Evolutionary conservation across 2,329 filamentous ascomycete species (phyloP), one percentile per base, ranked within the genome.

Genomic region (Elsinoe fawcettii): DNA sequence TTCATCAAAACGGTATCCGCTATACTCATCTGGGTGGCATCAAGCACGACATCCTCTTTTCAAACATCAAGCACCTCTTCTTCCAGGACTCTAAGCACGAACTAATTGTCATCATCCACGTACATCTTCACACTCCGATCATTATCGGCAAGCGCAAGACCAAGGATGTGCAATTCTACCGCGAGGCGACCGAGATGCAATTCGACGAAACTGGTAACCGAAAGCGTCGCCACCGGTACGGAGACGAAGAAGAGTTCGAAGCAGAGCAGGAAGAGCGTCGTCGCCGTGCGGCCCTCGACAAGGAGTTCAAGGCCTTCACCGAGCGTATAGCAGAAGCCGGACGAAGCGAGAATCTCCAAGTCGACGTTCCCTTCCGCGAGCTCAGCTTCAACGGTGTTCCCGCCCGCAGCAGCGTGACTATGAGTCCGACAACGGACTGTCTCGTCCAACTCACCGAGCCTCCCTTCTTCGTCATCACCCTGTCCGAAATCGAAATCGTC

Each of bases 141-240:
- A 90, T 99, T 72, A 88, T 99, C 61, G 93, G 93, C 60, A 97
- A 96, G 80, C 95, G 95, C 77, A 99, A 99, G 82, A 95, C 93
- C 9, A 96, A 93, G 76, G 95, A 99, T 70, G 88, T 99, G 1
- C 95, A 99, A 66, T 99, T 99, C 74, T 96, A 96, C 68, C 84
- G 93, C 56, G 93, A 99, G 75, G 93, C 93, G 2, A 97, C 93
- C 0, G 93, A 99, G 64, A 97, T 99, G 71, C 90, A 96, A 67
- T 97, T 99, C 65, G 93, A 99, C 67, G 93, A 99, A 75, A 99
- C 93, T 49, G 95, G 93, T 64, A 99, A 97, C 74, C 83, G 95
- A 62, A 96, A 96, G 76, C 88, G 93, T 63, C 96, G 96, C 75
- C 95, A 97, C 73, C 86, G 93, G 51, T 97, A 95, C 68, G 93